Percentiles rank a stretch among this genome's conserved stretches.
phyloP scores from a whole-genome alignment of 306 rosid species.

The Fragaria vesca region DNA sequence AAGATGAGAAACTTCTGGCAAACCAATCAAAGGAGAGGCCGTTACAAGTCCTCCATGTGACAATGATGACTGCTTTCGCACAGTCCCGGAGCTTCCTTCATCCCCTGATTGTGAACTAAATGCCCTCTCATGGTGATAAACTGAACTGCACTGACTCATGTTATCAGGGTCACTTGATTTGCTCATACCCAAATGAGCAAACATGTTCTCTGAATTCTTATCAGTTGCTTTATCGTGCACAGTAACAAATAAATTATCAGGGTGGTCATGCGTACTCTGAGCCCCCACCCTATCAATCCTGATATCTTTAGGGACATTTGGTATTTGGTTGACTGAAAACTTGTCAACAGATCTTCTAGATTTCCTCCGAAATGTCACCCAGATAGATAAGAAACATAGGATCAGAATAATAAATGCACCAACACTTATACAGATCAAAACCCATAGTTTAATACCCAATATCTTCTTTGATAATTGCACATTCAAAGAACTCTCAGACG shows the following conservation, averaged over 20 bases:
- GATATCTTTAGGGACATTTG: slow-evolving; percentile 80
- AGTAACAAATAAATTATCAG: slow-evolving; percentile 45
- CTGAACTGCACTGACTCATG: slow-evolving; percentile 78
- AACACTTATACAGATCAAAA: slow-evolving; percentile 75
- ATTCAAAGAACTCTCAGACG: slow-evolving; percentile 57
- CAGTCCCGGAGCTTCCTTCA: slow-evolving; percentile 83
- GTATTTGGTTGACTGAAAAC: slow-evolving; percentile 66
- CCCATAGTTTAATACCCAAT: slow-evolving; percentile 79
- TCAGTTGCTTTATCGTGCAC: slow-evolving; percentile 57
- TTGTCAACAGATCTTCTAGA: slow-evolving; percentile 64
- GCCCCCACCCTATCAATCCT: slow-evolving; percentile 70
- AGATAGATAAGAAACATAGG: slow-evolving; percentile 67
- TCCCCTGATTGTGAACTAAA: slow-evolving; percentile 76
- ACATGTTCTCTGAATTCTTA: slow-evolving; percentile 58
- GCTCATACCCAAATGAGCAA: slow-evolving; percentile 55
- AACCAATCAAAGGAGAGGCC: slow-evolving; percentile 79
- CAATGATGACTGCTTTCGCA: slow-evolving; percentile 51
- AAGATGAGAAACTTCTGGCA: slow-evolving; percentile 95
- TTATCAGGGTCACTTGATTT: slow-evolving; percentile 72
- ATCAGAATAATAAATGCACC: slow-evolving; percentile 78
- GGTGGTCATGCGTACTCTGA: slow-evolving; percentile 52
- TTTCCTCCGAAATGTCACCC: slow-evolving; percentile 81
- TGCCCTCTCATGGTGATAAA: slow-evolving; percentile 78
- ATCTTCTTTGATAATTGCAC: slow-evolving; percentile 74
- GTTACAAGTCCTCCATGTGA: slow-evolving; percentile 58